Conservation (phyloP, 345 rosid species). For the sweet orange (Citrus sinensis) region DVS_A1.0 CM039164.1:24022001-24022500, state of each 20-base stretch:
- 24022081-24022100: background rate
- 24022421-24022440: background rate
- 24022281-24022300: background rate
- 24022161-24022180: background rate
- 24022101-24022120: background rate
- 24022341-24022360: background rate
- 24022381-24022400: background rate
- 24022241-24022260: background rate
- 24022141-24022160: background rate
- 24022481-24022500: background rate
- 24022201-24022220: background rate
- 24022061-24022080: slow-evolving; percentile 74
- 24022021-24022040: slow-evolving; percentile 98
- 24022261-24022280: background rate
- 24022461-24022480: background rate
- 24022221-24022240: background rate
- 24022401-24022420: background rate
- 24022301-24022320: background rate
- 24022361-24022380: background rate
- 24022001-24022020: slow-evolving; percentile 97
- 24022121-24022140: background rate
- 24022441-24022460: background rate
- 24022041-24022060: slow-evolving; percentile 91
- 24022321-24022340: background rate
- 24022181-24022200: background rate